Conservation (phyloP, 2,329 filamentous ascomycete genomes). For the Pseudofabraea citricarpa region DNA sequence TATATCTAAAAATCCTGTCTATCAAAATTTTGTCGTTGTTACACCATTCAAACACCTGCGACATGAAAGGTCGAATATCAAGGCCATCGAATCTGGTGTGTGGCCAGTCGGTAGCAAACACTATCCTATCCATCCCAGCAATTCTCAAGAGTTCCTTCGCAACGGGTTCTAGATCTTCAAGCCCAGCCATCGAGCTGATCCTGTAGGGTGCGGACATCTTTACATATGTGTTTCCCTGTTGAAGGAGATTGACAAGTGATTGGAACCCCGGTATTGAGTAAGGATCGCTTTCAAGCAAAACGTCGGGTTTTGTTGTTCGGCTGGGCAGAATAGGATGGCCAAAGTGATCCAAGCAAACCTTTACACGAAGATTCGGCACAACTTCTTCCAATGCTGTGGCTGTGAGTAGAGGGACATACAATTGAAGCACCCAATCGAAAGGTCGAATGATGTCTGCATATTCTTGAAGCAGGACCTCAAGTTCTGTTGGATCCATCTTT, state of each 20-base stretch:
- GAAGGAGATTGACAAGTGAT: conserved; percentile 41
- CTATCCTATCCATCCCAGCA: conserved; percentile 37
- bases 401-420: conserved; percentile 50
- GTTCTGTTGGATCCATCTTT: not conserved
- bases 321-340: conserved; percentile 39
- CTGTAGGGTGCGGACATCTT: conserved; percentile 49
- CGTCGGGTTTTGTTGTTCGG: conserved; percentile 9
- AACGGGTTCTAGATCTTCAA: conserved; percentile 41
- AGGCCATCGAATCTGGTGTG: conserved; percentile 56
- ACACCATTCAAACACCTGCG: conserved; percentile 48
- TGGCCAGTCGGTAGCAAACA: conserved; percentile 61
- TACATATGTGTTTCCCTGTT: conserved; percentile 34
- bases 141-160: conserved; percentile 42
- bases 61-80: conserved; percentile 50
- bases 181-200: conserved; percentile 35
- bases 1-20: conserved; percentile 47
- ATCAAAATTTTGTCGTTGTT: conserved; percentile 36
- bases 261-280: conserved; percentile 45
- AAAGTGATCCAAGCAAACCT: conserved; percentile 56
- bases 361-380: conserved; percentile 43
- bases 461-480: conserved; percentile 28
- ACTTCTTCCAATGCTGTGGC: conserved; percentile 43
- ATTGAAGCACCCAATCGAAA: conserved; percentile 51
- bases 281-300: conserved; percentile 24
- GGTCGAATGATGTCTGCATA: conserved; percentile 47